Evolutionary conservation across 2,329 filamentous ascomycete genomes (phyloP).

Genomic region (Helminthosporium solani): DNA sequence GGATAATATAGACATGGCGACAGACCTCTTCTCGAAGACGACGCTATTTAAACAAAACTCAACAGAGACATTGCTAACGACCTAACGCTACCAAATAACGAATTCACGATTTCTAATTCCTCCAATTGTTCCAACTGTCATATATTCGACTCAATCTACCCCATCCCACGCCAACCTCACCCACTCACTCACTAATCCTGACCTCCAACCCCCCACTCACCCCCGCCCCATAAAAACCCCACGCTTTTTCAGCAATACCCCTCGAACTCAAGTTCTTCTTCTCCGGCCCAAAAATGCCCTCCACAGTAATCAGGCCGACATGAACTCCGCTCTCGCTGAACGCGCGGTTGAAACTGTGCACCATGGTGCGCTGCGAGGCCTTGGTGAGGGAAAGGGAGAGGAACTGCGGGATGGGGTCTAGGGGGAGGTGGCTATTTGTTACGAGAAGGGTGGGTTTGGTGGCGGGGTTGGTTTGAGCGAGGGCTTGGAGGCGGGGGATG

Average conservation of each 20-base stretch:
- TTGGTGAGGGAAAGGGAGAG: constrained; percentile 55
- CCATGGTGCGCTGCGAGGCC: constrained; percentile 53
- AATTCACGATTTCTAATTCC: too few relatives aligned
- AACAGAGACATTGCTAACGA: too few relatives aligned
- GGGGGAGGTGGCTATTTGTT: constrained; percentile 51
- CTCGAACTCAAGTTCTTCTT: constrained; percentile 46
- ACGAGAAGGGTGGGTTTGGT: constrained; percentile 52
- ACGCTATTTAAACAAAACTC: too few relatives aligned
- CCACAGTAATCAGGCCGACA: constrained; percentile 50
- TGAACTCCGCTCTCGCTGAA: constrained; percentile 49
- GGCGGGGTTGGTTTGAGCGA: constrained; percentile 30
- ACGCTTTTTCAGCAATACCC: constrained; percentile 50
- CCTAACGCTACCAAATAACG: too few relatives aligned
- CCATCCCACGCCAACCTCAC: too few relatives aligned
- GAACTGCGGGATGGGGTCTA: constrained; percentile 49
- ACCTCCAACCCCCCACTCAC: constrained; percentile 41
- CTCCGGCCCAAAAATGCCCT: constrained; percentile 45
- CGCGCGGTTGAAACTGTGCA: constrained; percentile 47
- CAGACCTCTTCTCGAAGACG: too few relatives aligned
- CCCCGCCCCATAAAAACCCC: constrained; percentile 47
- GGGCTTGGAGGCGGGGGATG: constrained; percentile 44
- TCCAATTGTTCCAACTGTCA: too few relatives aligned
- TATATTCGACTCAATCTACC: too few relatives aligned
- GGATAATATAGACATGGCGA: too few relatives aligned
- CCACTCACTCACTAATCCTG: constrained; percentile 26